phyloP scores from a whole-genome alignment of 352 stramenopile species.

The Phytopythium sindhum region DNA sequence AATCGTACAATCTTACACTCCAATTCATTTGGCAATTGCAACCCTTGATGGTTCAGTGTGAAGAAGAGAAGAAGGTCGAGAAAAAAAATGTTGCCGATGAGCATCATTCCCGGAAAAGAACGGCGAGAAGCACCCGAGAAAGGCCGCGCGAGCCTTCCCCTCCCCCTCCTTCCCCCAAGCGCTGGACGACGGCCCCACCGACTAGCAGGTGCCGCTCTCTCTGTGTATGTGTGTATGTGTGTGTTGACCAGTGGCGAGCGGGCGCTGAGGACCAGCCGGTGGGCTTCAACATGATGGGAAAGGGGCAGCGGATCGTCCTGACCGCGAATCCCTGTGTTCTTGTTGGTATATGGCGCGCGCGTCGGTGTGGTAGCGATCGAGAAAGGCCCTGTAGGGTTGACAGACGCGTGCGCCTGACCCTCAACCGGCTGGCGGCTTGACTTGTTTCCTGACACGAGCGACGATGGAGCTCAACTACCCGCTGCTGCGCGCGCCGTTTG shows the following conservation, averaged over 20 bases:
- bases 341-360: neutral
- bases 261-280: no score
- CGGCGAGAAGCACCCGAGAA: neutral
- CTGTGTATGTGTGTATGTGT: neutral
- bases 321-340: neutral
- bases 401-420: no score
- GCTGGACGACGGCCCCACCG: neutral
- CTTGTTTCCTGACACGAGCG: neutral
- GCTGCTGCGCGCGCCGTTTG: slow-evolving; percentile 72
- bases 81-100: slow-evolving; percentile 2
- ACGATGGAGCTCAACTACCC: slow-evolving; percentile 65
- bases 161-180: neutral
- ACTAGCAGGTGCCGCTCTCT: neutral
- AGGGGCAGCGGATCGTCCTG: neutral
- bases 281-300: slow-evolving; percentile 5
- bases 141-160: neutral
- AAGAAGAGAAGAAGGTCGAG: neutral
- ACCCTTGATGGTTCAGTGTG: neutral
- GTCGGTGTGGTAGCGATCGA: neutral
- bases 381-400: neutral
- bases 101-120: slow-evolving; percentile 9
- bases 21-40: slow-evolving; percentile 4
- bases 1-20: slow-evolving; percentile 1
- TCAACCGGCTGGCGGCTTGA: neutral
- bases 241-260: neutral